Percentiles rank a stretch among this genome's conserved stretches.
Conservation (phyloP, 352 stramenopile species). For the Phytopythium mirpurense region DNA sequence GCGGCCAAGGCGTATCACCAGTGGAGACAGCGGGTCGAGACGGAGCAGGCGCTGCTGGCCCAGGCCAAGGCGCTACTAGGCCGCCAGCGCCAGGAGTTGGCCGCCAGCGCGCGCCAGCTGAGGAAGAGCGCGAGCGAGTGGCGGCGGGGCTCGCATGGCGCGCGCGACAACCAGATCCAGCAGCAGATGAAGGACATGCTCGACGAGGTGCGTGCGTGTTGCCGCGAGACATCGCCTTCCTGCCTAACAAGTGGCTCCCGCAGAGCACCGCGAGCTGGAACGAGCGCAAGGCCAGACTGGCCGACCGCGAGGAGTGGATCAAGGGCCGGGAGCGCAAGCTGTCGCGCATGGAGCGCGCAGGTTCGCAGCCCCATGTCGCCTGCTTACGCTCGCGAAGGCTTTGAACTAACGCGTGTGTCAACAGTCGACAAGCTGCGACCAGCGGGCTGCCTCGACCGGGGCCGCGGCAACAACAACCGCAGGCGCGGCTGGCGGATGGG, state of each 20-base stretch:
- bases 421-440: background rate
- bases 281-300: slow-evolving; percentile 36
- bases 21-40: slow-evolving; percentile 41
- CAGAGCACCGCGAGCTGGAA: slow-evolving; percentile 44
- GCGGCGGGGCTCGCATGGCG: slow-evolving; percentile 23
- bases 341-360: slow-evolving; percentile 25
- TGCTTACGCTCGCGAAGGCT: background rate
- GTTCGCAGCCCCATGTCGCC: slow-evolving; percentile 4
- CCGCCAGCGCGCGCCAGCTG: slow-evolving; percentile 46
- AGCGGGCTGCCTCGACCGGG: background rate
- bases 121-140: slow-evolving; percentile 48
- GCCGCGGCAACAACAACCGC: background rate
- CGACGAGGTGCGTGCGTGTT: slow-evolving; percentile 39
- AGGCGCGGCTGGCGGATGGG: background rate
- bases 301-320: slow-evolving; percentile 46
- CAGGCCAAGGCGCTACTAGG: slow-evolving; percentile 36
- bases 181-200: slow-evolving; percentile 62
- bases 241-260: too few relatives aligned
- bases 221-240: too few relatives aligned
- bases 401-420: background rate
- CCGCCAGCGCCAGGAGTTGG: slow-evolving; percentile 44
- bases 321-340: slow-evolving; percentile 43
- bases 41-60: slow-evolving; percentile 38
- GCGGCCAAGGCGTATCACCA: slow-evolving; percentile 19
- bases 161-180: slow-evolving; percentile 25